Evolutionary conservation across 2,329 filamentous ascomycete genomes (phyloP).

Genomic region (Hypoxylon sp.): DNA sequence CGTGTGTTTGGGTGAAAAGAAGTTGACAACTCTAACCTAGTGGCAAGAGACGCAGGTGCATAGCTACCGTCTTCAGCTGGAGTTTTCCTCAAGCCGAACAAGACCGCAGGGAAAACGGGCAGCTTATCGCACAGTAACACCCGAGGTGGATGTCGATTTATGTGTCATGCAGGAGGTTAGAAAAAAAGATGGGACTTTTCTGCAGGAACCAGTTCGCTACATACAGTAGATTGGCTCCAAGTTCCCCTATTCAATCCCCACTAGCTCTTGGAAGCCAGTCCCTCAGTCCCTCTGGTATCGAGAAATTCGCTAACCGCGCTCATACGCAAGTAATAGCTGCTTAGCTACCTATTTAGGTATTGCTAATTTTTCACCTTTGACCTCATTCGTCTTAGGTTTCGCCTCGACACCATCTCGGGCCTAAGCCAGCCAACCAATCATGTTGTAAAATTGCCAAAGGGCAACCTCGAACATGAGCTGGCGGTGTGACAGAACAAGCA

Average conservation of each 20-base stretch:
- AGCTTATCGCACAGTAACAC: conserved; percentile 23
- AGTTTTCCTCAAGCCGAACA: background rate
- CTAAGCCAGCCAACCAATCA: conserved; percentile 35
- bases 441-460: conserved; percentile 5
- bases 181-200: conserved; percentile 29
- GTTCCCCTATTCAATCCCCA: conserved; percentile 23
- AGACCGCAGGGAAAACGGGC: background rate
- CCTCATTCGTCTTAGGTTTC: conserved; percentile 1
- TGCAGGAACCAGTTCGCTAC: conserved; percentile 38
- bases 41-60: background rate
- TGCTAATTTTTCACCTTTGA: background rate
- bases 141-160: conserved; percentile 33
- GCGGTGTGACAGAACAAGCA: conserved; percentile 42
- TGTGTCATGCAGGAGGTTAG: conserved; percentile 45
- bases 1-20: background rate
- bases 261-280: too few species aligned
- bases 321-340: background rate
- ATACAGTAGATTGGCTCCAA: conserved; percentile 3
- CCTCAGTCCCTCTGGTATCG: background rate
- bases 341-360: background rate
- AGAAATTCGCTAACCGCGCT: conserved; percentile 21
- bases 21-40: background rate
- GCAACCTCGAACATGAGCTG: conserved; percentile 26
- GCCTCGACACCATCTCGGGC: conserved; percentile 23
- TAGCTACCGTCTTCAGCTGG: background rate